These are phyloP conservation scores for Rhynchospora breviuscula DNA, from an alignment of 176 grass and related monocot species.

Conservation along the genomic window DNA sequence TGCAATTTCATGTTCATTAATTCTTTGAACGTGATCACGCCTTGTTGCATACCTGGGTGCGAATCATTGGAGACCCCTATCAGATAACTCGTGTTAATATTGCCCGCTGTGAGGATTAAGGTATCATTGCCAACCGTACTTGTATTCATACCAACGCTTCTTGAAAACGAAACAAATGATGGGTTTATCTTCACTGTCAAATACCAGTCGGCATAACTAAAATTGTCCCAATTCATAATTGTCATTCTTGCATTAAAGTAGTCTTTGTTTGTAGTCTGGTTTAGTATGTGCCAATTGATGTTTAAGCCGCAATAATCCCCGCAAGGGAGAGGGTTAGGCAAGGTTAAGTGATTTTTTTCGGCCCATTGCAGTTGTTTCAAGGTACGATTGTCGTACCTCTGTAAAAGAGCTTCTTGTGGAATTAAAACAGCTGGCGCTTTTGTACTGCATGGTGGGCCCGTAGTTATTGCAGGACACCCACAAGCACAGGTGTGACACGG, in stretches of 20 bases:
- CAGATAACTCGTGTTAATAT: conserved; percentile 33
- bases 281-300: conserved; percentile 78
- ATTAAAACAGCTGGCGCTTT: conserved; percentile 44
- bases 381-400: conserved; percentile 44
- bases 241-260: conserved; percentile 64
- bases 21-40: conserved; percentile 57
- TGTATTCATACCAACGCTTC: conserved; percentile 54
- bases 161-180: conserved; percentile 36
- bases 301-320: conserved; percentile 59
- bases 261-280: conserved; percentile 28
- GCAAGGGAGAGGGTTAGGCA: conserved; percentile 52
- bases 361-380: conserved; percentile 31
- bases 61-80: conserved; percentile 41
- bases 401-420: conserved; percentile 47
- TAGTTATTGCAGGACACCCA: conserved; percentile 34
- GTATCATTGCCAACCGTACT: conserved; percentile 33
- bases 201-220: conserved; percentile 52
- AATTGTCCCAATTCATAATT: conserved; percentile 64
- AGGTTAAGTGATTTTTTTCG: conserved; percentile 18
- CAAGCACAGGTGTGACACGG: conserved; percentile 86
- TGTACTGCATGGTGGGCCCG: conserved; percentile 34
- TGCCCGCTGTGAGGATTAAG: conserved; percentile 47
- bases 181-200: conserved; percentile 38
- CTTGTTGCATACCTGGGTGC: conserved; percentile 59
- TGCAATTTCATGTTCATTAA: conserved; percentile 32